These are phyloP conservation scores for Malassezia japonica DNA, from an alignment of 1,284 basidiomycete genomes.

Conservation along the genomic window DNA sequence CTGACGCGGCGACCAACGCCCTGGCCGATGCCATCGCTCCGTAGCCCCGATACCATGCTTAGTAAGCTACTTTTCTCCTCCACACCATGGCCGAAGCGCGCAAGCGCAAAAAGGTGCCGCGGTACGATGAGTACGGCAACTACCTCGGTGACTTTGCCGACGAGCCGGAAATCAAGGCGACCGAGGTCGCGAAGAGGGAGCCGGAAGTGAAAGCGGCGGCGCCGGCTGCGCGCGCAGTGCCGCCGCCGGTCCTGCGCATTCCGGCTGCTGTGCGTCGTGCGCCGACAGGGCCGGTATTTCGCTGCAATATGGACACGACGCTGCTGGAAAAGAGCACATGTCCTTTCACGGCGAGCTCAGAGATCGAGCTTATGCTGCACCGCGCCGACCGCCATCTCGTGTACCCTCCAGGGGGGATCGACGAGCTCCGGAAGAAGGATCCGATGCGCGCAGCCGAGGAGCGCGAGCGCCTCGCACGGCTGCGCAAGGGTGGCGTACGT, in stretches of 20 bases:
- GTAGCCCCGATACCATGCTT: conserved; percentile 12
- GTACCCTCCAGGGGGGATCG: conserved; percentile 38
- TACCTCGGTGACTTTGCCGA: conserved; percentile 14
- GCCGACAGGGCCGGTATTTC: not conserved
- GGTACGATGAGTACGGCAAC: conserved; percentile 17
- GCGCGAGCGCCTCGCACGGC: conserved; percentile 21
- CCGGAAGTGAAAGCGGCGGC: not conserved
- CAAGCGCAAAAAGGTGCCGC: conserved; percentile 10
- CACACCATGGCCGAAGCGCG: conserved; percentile 7
- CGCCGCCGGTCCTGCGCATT: not conserved
- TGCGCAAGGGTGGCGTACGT: conserved; percentile 14
- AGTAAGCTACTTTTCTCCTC: conserved; percentile 5
- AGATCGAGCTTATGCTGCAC: conserved; percentile 33
- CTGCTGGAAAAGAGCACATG: not conserved
- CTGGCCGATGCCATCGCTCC: conserved; percentile 1
- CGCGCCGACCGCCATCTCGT: conserved; percentile 42
- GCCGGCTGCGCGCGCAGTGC: not conserved
- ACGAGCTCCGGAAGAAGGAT: conserved; percentile 32
- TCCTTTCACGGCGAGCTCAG: conserved; percentile 11
- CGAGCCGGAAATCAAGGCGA: no score
- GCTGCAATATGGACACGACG: conserved; percentile 6
- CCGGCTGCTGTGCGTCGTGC: not conserved
- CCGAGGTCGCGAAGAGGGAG: no score
- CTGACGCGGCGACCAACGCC: not conserved
- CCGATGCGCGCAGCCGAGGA: conserved; percentile 38